Base-by-base conservation (phyloP, 2,329 filamentous ascomycete species). In the Alternaria brassicae region DNA sequence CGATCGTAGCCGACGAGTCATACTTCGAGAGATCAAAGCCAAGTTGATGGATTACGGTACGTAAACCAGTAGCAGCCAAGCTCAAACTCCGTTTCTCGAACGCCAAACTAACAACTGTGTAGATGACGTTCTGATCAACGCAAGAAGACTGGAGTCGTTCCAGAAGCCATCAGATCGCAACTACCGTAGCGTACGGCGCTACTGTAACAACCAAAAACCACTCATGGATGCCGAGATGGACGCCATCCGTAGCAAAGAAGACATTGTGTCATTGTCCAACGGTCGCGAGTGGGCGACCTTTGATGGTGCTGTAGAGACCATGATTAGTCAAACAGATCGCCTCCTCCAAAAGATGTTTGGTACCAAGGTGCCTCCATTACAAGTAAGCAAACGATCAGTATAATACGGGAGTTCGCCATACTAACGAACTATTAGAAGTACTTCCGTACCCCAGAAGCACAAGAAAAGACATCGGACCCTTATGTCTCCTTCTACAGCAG, bases 271-370 rank as follows among this genome's bases (percentile, higher is more conserved):
- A 79, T 75, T 0, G 66, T 81, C 0, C 67, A 72, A 66, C 10
- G 79, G 79, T 2, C 72, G 79, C 9, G 79, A 81, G 56, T 76
- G 78, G 66, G 78, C 78, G 12, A 71, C 65, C 1, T 81, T 81
- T 39, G 79, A 81, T 25, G 74, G 74, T 3, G 66, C 75, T 7
- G 72, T 81, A 1, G 79, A 81, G 47, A 71, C 65, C 0, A 53
- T 77, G 6, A 70, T 77, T 5, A 63, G 64, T 2, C 67, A 70
- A 13, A 49, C 72, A 13, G 71, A 79, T 25, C 64, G 56, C 15
- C 42, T 59, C 41, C 19, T 76, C 47, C 19, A 70, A 51, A 68
- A 61, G 17, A 36, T 73, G 6, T 72, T 76, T 17, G 44, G 61
- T 12, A 59, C 62, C 0, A 53, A 71, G 25, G 53, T 61, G 3